Base-by-base conservation (phyloP, 169 alveolate genomes). In the Cryptosporidium sp. region DNA sequence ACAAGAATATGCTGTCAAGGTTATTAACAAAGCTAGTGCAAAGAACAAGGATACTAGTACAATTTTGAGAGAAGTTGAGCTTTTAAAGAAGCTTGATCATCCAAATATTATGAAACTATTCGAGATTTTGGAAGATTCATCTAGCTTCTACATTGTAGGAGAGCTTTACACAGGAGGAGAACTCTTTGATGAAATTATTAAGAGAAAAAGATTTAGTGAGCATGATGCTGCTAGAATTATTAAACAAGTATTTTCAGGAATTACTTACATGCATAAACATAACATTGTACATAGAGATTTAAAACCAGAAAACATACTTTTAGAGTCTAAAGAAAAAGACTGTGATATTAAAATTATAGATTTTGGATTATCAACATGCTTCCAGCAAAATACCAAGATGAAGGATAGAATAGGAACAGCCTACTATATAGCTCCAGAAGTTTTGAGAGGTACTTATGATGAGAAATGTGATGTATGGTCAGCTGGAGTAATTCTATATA, bases 101-200 rank as follows among this genome's bases (percentile, higher is more conserved):
- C 97, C 97, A 33, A 94, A 96, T 84, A 96, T 96, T 72, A 95
- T 96, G 98, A 95, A 95, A 87, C 86, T 96, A 21, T 96, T 92
- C 86, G 98, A 96, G 85, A 94, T 95, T 87, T 96, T 93, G 91
- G 98, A 96, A 71, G 98, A 96, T 72, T 92, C 92, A 53, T 94
- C 93, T 75, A 95, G 95, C 92, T 96, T 92, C 93, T 95, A 96
- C 75, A 91, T 96, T 52, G 98, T 96, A 31, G 93, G 95, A 26
- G 99, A 97, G 92, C 96, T 95, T 23, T 96, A 96, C 93, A 93
- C 98, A 7, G 99, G 99, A 10, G 99, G 99, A 6, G 99, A 97
- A 91, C 92, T 97, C 56, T 97, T 96, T 93, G 99, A 97, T 89
- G 97, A 96, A 71, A 97, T 97, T 39, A 95, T 96, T 73, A 95